phyloP scores from a whole-genome alignment of 345 rosid genomes.

The Geranium rotundifolium region DNA sequence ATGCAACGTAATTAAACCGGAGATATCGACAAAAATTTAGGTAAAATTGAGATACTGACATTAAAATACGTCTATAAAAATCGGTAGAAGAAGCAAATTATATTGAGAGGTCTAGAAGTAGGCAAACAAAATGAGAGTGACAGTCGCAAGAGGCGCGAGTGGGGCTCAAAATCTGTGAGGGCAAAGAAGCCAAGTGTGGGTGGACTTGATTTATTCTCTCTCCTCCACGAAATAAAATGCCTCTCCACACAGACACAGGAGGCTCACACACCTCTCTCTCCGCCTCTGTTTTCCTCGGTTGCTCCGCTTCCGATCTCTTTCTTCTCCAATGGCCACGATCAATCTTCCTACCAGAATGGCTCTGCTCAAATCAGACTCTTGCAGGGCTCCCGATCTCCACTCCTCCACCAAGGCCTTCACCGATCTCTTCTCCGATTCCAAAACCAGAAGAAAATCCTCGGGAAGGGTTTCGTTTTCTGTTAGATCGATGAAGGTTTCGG shows the following conservation, averaged over 20 bases:
- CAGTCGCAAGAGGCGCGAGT: not conserved
- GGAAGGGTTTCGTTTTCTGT: conserved; percentile 16
- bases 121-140: too few species aligned
- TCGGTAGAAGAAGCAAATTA: too few species aligned
- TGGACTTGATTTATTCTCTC: not conserved
- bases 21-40: too few species aligned
- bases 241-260: not conserved
- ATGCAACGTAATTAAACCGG: too few species aligned
- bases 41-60: too few species aligned
- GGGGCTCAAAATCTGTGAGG: not conserved
- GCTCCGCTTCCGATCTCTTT: not conserved
- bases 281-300: not conserved
- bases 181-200: not conserved
- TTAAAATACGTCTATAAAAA: too few species aligned
- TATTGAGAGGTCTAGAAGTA: too few species aligned
- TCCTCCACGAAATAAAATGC: not conserved
- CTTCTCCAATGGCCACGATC: conserved; percentile 12
- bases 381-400: conserved; percentile 7
- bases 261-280: not conserved
- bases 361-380: conserved; percentile 7
- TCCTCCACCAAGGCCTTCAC: conserved; percentile 30
- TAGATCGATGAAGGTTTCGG: conserved; percentile 29
- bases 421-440: conserved; percentile 5
- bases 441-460: conserved; percentile 8
- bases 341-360: conserved; percentile 8